phyloP scores from a whole-genome alignment of 2,329 filamentous ascomycete genomes.

The Tolypocladium tropicale region DNA sequence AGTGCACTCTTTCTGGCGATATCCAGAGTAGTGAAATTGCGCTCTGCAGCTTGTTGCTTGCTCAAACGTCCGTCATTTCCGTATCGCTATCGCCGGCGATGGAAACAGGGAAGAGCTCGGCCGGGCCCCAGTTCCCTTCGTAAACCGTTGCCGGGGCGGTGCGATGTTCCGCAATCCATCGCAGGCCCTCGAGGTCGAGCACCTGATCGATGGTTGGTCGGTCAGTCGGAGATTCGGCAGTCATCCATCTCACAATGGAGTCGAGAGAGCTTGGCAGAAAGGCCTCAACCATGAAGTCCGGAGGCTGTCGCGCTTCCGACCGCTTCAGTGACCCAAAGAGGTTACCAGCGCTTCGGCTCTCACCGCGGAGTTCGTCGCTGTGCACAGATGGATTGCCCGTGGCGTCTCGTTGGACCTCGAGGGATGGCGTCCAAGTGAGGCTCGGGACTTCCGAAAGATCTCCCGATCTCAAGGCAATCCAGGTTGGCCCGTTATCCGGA shows the following conservation, averaged over 20 bases:
- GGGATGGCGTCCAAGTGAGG: constrained; percentile 70
- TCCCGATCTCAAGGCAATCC: constrained; percentile 80
- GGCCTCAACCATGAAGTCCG: constrained; percentile 79
- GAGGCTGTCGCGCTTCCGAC: constrained; percentile 51
- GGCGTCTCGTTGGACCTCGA: constrained; percentile 61
- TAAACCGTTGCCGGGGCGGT: constrained; percentile 88
- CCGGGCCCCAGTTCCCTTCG: constrained; percentile 91
- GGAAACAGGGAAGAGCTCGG: constrained; percentile 32
- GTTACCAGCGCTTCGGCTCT: constrained; percentile 22
- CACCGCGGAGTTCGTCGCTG: constrained; percentile 21
- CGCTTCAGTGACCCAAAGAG: constrained; percentile 37
- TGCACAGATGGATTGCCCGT: constrained; percentile 38
- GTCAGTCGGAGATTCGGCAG: constrained; percentile 59
- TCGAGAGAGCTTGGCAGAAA: constrained; percentile 68
- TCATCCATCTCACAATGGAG: constrained; percentile 79
- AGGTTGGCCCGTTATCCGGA: constrained; percentile 83
- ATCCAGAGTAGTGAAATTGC: constrained; percentile 1
- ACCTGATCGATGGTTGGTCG: constrained; percentile 70
- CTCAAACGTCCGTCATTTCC: constrained; percentile 50
- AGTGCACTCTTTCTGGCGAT: constrained; percentile 1
- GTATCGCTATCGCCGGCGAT: constrained; percentile 34
- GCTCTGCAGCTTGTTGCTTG: not conserved
- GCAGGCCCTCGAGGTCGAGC: constrained; percentile 60
- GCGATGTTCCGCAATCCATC: constrained; percentile 69
- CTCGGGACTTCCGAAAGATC: constrained; percentile 84